A percentile compares a stretch with the other conserved stretches of the same genome.
Conservation (phyloP, 148 eudicot genomes). For the Diospyros lotus region DNA sequence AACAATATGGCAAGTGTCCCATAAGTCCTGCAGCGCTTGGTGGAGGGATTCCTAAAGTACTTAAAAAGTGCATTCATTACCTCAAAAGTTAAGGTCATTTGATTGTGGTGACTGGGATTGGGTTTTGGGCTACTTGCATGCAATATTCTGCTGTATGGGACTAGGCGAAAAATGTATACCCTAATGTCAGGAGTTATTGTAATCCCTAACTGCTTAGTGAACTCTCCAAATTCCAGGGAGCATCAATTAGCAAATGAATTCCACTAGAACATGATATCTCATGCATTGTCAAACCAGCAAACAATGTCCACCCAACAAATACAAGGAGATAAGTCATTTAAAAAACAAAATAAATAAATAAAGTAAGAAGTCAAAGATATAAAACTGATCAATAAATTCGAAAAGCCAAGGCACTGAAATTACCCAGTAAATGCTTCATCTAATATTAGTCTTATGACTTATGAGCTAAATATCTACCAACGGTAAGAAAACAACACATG, state of each 20-base stretch:
- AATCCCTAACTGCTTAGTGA: not conserved
- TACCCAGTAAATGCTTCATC: not conserved
- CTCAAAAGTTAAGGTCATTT: too few species aligned
- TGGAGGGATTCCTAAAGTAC: too few species aligned
- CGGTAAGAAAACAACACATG: slow-evolving; percentile 4
- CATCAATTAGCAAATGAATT: not conserved
- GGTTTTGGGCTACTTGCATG: too few species aligned
- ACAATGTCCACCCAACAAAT: not conserved
- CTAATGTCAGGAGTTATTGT: too few species aligned
- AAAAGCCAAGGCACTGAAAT: not conserved
- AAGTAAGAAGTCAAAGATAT: not conserved
- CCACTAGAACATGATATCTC: too few species aligned
- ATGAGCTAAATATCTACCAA: not conserved
- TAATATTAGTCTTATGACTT: not conserved
- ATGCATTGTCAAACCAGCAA: not conserved
- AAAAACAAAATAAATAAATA: not conserved
- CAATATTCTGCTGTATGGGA: too few species aligned
- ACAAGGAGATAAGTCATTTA: not conserved
- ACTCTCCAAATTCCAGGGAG: not conserved
- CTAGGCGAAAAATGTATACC: too few species aligned
- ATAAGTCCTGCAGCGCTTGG: too few species aligned
- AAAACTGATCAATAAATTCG: not conserved
- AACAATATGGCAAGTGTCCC: too few species aligned
- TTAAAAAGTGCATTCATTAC: too few species aligned
- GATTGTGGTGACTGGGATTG: too few species aligned